These are phyloP conservation scores for Fusarium begoniae DNA, from an alignment of 2,329 filamentous ascomycete genomes.

Conservation along the genomic window DNA sequence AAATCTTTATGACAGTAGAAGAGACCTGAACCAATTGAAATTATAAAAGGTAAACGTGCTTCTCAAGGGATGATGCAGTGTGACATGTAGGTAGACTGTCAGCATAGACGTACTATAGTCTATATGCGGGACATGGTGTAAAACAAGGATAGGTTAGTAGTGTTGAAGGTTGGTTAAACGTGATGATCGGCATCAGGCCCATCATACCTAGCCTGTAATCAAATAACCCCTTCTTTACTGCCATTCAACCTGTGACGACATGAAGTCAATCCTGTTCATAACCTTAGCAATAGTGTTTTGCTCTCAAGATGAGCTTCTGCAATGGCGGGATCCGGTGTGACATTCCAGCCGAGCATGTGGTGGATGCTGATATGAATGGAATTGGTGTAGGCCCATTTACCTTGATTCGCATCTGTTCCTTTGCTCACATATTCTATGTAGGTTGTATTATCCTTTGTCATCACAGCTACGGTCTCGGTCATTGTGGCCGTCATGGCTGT, in stretches of 20 bases:
- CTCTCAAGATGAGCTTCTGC: conserved; percentile 3
- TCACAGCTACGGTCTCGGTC: conserved; percentile 13
- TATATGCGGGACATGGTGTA: background rate
- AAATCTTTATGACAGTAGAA: background rate
- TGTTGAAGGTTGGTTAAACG: background rate
- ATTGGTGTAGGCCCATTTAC: conserved; percentile 5
- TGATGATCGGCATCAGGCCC: conserved; percentile 2
- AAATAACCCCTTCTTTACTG: background rate
- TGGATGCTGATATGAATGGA: conserved; percentile 29
- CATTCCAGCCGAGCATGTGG: background rate
- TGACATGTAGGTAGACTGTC: background rate
- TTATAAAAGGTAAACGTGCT: background rate
- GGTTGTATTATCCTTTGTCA: conserved; percentile 13
- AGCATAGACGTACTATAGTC: background rate
- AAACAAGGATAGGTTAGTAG: conserved; percentile 10
- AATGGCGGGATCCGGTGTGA: background rate
- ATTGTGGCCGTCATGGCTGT: conserved; percentile 9
- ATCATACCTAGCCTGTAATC: background rate
- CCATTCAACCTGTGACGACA: background rate
- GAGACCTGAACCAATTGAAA: background rate
- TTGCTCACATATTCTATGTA: background rate
- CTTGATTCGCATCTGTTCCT: background rate
- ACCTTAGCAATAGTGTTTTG: background rate
- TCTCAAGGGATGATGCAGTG: background rate
- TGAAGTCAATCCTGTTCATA: background rate